Evolutionary conservation across 495 filamentous ascomycete species (phyloP), one percentile per base, ranked within the genome.

Genomic region (Pyrenula massariospora): DNA sequence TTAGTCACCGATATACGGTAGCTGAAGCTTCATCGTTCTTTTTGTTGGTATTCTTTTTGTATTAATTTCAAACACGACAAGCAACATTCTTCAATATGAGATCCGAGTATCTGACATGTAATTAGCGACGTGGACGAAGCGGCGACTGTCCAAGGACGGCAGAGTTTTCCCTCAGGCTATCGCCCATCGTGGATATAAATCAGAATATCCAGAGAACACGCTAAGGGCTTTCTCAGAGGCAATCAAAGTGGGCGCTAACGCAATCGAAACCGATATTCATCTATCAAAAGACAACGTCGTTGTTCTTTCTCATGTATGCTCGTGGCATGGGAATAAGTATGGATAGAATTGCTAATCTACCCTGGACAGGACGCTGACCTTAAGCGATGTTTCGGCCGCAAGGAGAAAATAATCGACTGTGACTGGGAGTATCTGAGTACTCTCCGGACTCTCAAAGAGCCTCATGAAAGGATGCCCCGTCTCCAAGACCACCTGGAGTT

Each of bases 231-330:
- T 96, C 70, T 69, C 73, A 48, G 83, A 73, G 2, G 92, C 91
- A 2, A 75, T 91, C 0, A 70, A 79, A 15, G 82, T 80, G 22
- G 89, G 90, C 24, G 82, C 84, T 1, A 79, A 96, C 64, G 91
- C 88, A 0, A 71, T 97, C 19, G 92, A 97, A 70, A 89, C 89
- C 10, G 91, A 97, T 66, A 64, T 96, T 19, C 92, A 95, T 61
- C 64, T 95, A 22, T 84, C 88, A 1, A 82, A 78, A 55, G 92
- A 97, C 66, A 83, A 84, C 10, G 84, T 95, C 0, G 86, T 96
- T 0, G 87, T 97, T 15, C 68, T 96, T 2, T 87, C 86, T 25
- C 88, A 93, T 72, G 88, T 91, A 72, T 65, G 81, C 62, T 8
- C 8, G n/a, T n/a, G n/a, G 19, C 50, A 52, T 8, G 50, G 5